These are phyloP conservation scores for Picea glauca DNA, from an alignment of 75 land plant genomes.

Conservation along the genomic window DNA sequence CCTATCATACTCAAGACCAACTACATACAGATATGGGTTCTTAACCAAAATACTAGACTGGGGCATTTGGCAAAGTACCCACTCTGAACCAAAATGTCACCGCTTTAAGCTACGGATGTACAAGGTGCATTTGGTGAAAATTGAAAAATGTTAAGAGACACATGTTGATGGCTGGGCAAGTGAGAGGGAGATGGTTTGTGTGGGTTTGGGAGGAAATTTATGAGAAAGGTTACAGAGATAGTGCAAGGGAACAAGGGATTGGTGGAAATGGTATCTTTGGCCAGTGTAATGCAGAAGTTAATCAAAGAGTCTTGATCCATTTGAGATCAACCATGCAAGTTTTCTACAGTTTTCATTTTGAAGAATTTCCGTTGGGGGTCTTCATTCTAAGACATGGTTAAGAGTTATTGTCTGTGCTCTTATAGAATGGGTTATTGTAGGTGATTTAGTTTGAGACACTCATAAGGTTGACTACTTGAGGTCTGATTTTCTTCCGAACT, in stretches of 20 bases:
- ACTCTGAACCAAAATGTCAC: too few species aligned
- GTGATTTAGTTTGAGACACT: neutral
- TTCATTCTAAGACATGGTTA: neutral
- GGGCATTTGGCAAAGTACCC: too few species aligned
- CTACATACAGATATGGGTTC: too few species aligned
- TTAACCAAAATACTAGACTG: too few species aligned
- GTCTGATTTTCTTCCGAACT: too few species aligned
- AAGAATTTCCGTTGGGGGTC: neutral
- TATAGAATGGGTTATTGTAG: neutral
- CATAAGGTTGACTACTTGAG: too few species aligned
- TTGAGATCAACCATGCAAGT: too few species aligned
- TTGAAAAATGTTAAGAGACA: neutral
- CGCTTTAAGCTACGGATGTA: neutral
- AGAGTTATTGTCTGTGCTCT: neutral
- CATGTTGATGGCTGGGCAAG: neutral
- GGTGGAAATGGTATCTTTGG: neutral
- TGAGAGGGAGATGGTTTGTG: neutral
- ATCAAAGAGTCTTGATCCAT: neutral
- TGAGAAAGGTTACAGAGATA: neutral
- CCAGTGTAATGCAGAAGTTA: neutral
- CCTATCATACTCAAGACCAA: too few species aligned
- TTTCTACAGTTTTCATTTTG: neutral
- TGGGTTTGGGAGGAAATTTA: neutral
- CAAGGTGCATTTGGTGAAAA: neutral
- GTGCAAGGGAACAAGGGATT: too few species aligned